These are phyloP conservation scores for Lichenothelia convexa DNA, from an alignment of 495 filamentous ascomycete species.

Conservation along the genomic window DNA sequence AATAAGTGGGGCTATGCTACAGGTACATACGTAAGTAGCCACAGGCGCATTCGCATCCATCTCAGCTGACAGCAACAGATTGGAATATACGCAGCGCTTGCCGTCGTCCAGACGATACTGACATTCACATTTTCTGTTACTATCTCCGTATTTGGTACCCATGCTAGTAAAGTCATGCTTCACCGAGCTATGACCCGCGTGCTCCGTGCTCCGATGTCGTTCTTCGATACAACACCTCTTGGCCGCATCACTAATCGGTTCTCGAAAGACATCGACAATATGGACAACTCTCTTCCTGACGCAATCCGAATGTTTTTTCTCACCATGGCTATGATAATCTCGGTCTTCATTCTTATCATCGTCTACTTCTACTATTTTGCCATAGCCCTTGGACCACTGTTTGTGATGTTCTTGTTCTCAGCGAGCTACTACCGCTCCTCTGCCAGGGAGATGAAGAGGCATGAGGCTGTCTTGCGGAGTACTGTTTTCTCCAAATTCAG, in stretches of 20 bases:
- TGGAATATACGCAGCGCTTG: conserved; percentile 68
- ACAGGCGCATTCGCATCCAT: not conserved
- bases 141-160: conserved; percentile 63
- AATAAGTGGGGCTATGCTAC: conserved; percentile 46
- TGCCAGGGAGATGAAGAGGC: conserved; percentile 82
- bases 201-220: conserved; percentile 82
- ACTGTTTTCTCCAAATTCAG: conserved; percentile 78
- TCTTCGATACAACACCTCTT: conserved; percentile 92
- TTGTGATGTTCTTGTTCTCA: conserved; percentile 63
- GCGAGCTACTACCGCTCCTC: conserved; percentile 80
- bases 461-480: conserved; percentile 76
- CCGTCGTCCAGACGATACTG: conserved; percentile 49
- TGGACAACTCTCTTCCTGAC: conserved; percentile 87
- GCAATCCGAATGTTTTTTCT: conserved; percentile 87
- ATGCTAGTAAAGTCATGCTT: conserved; percentile 65
- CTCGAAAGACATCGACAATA: conserved; percentile 82
- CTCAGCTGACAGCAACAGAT: conserved; percentile 32
- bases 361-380: conserved; percentile 88
- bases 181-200: conserved; percentile 62
- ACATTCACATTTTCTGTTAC: conserved; percentile 55
- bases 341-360: conserved; percentile 76
- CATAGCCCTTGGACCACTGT: conserved; percentile 69
- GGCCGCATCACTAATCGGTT: conserved; percentile 97
- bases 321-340: conserved; percentile 49
- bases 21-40: conserved; percentile 38